Base-by-base conservation (phyloP, 208 protist species). In the Crithidia expoeki region DNA sequence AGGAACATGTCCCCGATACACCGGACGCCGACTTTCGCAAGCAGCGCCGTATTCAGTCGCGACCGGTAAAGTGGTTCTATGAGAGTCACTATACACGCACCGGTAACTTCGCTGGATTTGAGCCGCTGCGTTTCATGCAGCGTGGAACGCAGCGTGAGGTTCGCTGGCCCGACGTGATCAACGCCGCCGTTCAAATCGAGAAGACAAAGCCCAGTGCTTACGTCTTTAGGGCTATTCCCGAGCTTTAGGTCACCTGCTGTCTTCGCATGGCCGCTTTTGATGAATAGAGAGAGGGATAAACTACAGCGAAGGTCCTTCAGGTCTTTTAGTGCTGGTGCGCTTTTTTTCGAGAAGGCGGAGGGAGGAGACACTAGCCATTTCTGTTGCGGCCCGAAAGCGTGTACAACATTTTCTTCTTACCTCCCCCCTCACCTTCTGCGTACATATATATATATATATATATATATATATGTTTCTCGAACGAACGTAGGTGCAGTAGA, bases 61-160 rank as follows among this genome's bases (percentile, higher is more conserved):
- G 90, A 9, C 93, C 93, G 23, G 91, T 96, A 42, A 97, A 97
- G 81, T 97, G 93, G 93, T 97, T 97, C 73, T 97, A 97, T 80
- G 93, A 97, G 60, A 96, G 91, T 57, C 93, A 97, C 76, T 97
- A 97, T 83, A 97, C 89, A 1, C 87, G 90, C 40, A 96, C 88
- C 38, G 93, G 93, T 38, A 95, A 88, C 80, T 97, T 94, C 78
- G 93, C 93, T 11, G 90, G 87, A 23, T 95, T 97, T 73, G 79
- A 95, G 74, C 90, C 93, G 28, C 82, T 94, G 40, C 90, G 93
- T 51, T 92, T 95, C 77, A 95, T 95, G 93, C 93, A 97, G 74
- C 88, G 93, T n/a, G 68, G 93, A 19, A 97, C 93, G 11, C 79
- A 94, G 46, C 83, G 93, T 27, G 93, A 97, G 61, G 83, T 95